phyloP scores from a whole-genome alignment of 1,139 yeast genomes.

The Casaregolazyma suthepensis region DNA sequence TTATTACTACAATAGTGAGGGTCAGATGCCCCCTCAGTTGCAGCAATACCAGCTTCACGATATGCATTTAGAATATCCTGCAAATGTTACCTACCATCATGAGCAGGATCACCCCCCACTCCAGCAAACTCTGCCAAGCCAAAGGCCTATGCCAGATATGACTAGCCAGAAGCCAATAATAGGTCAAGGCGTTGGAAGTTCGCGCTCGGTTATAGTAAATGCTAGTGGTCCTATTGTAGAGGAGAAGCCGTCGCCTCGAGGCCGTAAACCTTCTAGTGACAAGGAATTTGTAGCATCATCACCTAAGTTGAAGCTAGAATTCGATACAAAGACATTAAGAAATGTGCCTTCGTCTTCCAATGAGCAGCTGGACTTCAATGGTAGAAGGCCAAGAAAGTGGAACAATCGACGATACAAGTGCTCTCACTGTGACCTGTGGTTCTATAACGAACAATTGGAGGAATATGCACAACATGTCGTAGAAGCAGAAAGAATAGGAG shows the following conservation, averaged over 20 bases:
- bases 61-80: background rate
- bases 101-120: background rate
- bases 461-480: constrained; percentile 23
- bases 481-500: constrained; percentile 20
- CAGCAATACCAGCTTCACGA: background rate
- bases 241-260: background rate
- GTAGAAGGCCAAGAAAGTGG: constrained; percentile 27
- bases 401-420: constrained; percentile 27
- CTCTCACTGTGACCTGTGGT: constrained; percentile 24
- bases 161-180: background rate
- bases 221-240: background rate
- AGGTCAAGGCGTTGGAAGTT: background rate
- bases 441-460: constrained; percentile 23
- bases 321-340: background rate
- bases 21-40: background rate
- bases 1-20: background rate
- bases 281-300: constrained; percentile 6
- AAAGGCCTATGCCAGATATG: background rate
- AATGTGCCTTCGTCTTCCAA: background rate
- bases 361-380: constrained; percentile 20
- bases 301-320: background rate
- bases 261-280: background rate
- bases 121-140: background rate
- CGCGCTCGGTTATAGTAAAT: background rate
- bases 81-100: background rate